Conservation (phyloP, 2,329 filamentous ascomycete species). For the Tetracladium maxilliforme region DNA sequence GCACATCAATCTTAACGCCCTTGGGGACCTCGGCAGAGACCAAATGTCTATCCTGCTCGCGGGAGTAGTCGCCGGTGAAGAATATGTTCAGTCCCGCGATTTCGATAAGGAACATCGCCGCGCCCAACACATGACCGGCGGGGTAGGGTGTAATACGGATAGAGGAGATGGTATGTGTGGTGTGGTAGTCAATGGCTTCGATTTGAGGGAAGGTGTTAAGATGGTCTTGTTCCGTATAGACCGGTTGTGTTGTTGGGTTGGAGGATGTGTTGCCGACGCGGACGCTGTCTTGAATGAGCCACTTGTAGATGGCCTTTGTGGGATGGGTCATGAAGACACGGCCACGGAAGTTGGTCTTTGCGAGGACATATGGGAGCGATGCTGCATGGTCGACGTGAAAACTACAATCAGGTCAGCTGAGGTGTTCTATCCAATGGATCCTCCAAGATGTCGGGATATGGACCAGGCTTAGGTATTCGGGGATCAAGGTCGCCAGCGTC, state of each 20-base stretch:
- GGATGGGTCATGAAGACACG: slow-evolving; percentile 99
- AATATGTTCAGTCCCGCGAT: slow-evolving; percentile 94
- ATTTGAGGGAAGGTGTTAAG: slow-evolving; percentile 86
- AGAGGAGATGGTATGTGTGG: slow-evolving; percentile 90
- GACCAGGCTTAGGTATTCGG: too few species aligned
- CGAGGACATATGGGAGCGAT: slow-evolving; percentile 90
- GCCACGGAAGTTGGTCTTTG: slow-evolving; percentile 95
- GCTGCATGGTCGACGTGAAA: slow-evolving; percentile 98
- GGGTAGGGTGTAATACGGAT: slow-evolving; percentile 96
- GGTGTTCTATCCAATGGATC: too few species aligned
- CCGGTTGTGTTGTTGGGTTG: slow-evolving; percentile 49
- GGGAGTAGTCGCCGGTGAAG: slow-evolving; percentile 94
- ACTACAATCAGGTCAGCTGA: slow-evolving; percentile 33
- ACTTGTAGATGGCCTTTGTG: slow-evolving; percentile 99
- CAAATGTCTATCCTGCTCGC: slow-evolving; percentile 88
- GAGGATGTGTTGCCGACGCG: slow-evolving; percentile 65
- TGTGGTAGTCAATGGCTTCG: slow-evolving; percentile 96
- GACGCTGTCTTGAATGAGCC: slow-evolving; percentile 95
- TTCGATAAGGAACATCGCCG: slow-evolving; percentile 95
- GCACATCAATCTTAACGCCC: slow-evolving; percentile 82
- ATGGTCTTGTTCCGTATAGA: slow-evolving; percentile 94
- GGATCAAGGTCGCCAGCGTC: too few species aligned
- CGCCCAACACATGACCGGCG: slow-evolving; percentile 92
- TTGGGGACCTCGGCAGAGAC: slow-evolving; percentile 85
- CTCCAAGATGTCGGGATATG: too few species aligned